Evolutionary conservation across 2,329 filamentous ascomycete species (phyloP).

Genomic region (Penicillium psychrosexuale): DNA sequence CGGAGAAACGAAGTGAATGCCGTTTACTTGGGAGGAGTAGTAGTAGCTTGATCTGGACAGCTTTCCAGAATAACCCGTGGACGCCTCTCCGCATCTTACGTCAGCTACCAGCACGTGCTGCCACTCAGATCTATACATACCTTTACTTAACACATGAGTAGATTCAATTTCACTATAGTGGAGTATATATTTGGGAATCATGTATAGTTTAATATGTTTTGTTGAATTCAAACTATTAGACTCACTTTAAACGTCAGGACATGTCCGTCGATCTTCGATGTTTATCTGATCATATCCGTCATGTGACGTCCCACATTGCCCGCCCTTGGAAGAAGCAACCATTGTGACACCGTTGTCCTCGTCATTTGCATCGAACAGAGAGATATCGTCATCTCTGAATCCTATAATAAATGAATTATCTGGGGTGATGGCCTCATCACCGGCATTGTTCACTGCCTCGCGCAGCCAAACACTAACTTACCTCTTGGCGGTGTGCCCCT

Average conservation of each 20-base stretch:
- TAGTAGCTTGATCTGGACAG: conserved; percentile 26
- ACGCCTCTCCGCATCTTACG: conserved; percentile 27
- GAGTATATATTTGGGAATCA: neutral
- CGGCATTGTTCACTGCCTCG: conserved; percentile 54
- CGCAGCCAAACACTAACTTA: conserved; percentile 58
- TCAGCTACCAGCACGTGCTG: conserved; percentile 22
- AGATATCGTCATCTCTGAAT: neutral
- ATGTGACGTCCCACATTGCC: conserved; percentile 7
- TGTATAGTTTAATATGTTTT: neutral
- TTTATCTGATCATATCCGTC: conserved; percentile 12
- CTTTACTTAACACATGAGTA: neutral
- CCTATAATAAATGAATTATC: conserved; percentile 12
- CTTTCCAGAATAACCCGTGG: conserved; percentile 19
- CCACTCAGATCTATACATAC: conserved; percentile 1
- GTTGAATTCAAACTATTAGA: neutral
- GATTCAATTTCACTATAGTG: neutral
- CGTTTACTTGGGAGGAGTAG: conserved; percentile 9
- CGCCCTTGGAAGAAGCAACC: conserved; percentile 2
- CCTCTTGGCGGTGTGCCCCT: conserved; percentile 60
- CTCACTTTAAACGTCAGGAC: neutral
- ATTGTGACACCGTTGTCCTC: neutral
- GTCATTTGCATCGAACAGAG: neutral
- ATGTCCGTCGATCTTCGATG: neutral
- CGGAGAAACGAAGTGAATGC: conserved; percentile 8
- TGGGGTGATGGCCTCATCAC: conserved; percentile 30